Evolutionary conservation across 805 yeast species (phyloP).

Genomic region (Myxozyma sirexii): DNA sequence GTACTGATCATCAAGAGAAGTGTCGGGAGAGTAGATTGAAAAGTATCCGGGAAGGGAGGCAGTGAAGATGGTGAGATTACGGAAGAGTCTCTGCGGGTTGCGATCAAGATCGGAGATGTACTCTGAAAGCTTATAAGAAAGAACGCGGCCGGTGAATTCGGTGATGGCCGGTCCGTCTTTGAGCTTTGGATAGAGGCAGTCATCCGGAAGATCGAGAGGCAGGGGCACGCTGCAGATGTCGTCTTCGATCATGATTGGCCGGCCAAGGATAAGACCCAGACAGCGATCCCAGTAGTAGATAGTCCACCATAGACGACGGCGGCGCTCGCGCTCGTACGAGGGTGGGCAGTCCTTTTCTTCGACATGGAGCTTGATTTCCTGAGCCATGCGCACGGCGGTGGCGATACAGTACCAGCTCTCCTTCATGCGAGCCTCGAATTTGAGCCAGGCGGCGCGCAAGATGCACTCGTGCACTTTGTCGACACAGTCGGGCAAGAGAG

Average conservation of each 20-base stretch:
- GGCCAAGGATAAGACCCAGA: conserved; percentile 26
- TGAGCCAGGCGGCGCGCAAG: conserved; percentile 26
- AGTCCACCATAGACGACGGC: conserved; percentile 33
- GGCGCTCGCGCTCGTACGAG: conserved; percentile 30
- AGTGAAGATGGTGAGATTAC: conserved; percentile 21
- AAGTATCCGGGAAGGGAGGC: conserved; percentile 31
- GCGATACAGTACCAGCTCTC: conserved; percentile 32
- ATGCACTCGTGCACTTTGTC: conserved; percentile 28
- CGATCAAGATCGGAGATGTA: conserved; percentile 22
- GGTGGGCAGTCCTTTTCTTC: conserved; percentile 28
- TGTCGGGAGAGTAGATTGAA: conserved; percentile 29
- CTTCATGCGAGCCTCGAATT: conserved; percentile 31
- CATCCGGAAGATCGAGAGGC: conserved; percentile 32
- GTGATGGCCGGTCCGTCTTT: conserved; percentile 14
- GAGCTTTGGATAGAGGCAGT: conserved; percentile 20
- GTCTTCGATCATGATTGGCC: conserved; percentile 32
- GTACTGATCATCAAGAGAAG: conserved; percentile 18
- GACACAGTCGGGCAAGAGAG: conserved; percentile 27
- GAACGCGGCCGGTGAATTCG: conserved; percentile 21
- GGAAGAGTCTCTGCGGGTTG: conserved; percentile 26
- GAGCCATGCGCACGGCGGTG: conserved; percentile 32
- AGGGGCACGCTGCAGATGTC: conserved; percentile 26
- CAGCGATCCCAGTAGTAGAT: conserved; percentile 33
- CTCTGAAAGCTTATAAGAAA: conserved; percentile 17
- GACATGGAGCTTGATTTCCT: conserved; percentile 30